Percentiles rank a stretch among this genome's conserved stretches.
Conservation (phyloP, 2,329 filamentous ascomycete species). For the Cytospora chrysosperma region DNA sequence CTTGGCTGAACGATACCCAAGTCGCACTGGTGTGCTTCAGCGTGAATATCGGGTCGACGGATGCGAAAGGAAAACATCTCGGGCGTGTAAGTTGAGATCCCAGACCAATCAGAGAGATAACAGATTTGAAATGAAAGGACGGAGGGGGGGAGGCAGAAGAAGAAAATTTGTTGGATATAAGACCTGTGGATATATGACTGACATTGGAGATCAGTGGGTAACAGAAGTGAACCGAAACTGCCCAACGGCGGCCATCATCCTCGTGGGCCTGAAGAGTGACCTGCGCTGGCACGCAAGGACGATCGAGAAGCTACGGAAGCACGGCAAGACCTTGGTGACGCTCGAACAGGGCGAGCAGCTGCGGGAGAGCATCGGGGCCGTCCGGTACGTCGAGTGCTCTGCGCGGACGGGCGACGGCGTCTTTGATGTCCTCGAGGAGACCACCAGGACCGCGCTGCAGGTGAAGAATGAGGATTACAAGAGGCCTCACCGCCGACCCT, state of each 20-base stretch:
- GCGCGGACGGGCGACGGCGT: slow-evolving; percentile 23
- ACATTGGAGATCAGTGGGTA: slow-evolving; percentile 15
- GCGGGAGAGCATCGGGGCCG: slow-evolving; percentile 23
- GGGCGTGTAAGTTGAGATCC: slow-evolving; percentile 10
- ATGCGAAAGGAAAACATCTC: slow-evolving; percentile 23
- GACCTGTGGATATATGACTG: not conserved
- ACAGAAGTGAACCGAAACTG: slow-evolving; percentile 24
- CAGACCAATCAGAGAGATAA: no score
- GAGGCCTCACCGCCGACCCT: slow-evolving; percentile 12
- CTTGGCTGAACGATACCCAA: slow-evolving; percentile 20
- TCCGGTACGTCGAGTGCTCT: slow-evolving; percentile 24
- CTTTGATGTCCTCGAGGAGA: slow-evolving; percentile 22
- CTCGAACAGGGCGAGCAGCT: slow-evolving; percentile 24
- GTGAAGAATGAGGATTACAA: slow-evolving; percentile 12
- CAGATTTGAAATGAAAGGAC: no score
- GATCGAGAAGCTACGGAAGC: slow-evolving; percentile 21
- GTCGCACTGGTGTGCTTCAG: slow-evolving; percentile 24
- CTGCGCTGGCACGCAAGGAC: slow-evolving; percentile 23
- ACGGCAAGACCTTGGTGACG: slow-evolving; percentile 18
- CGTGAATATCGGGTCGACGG: slow-evolving; percentile 23
- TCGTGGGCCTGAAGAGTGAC: slow-evolving; percentile 23
- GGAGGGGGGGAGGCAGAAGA: no score
- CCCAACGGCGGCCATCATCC: slow-evolving; percentile 22
- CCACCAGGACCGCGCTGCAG: slow-evolving; percentile 20
- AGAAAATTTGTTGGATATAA: no score